Percentiles rank a stretch among this genome's conserved stretches.
These are phyloP conservation scores for Colletotrichum abscissum DNA, from an alignment of 2,329 filamentous ascomycete genomes.

Conservation along the genomic window DNA sequence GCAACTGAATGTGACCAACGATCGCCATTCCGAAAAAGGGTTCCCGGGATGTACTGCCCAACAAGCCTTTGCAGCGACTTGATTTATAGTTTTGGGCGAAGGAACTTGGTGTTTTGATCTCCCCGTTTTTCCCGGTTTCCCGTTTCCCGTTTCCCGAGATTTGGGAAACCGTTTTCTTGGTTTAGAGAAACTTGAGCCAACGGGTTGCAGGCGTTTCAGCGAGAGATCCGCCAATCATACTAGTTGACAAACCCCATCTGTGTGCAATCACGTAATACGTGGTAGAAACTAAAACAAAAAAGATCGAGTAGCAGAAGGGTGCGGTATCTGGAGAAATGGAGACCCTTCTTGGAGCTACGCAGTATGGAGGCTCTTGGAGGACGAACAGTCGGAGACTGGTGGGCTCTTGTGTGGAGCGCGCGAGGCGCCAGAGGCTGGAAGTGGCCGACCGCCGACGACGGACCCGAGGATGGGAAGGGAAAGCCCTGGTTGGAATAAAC, in stretches of 20 bases:
- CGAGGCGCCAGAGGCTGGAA: background rate
- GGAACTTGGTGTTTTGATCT: background rate
- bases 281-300: conserved; percentile 4
- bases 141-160: background rate
- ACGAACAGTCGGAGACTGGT: background rate
- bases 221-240: background rate
- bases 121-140: background rate
- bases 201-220: background rate
- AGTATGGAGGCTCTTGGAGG: background rate
- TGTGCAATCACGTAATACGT: conserved; percentile 3
- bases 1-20: background rate
- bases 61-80: conserved; percentile 24
- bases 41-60: conserved; percentile 4
- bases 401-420: background rate
- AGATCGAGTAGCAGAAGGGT: background rate
- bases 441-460: conserved; percentile 9
- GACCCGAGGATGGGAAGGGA: conserved; percentile 1
- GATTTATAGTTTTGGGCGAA: conserved; percentile 26
- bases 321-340: conserved; percentile 11
- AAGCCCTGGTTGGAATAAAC: conserved; percentile 9
- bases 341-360: background rate
- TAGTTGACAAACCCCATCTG: background rate
- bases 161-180: background rate
- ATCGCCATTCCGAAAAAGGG: background rate
- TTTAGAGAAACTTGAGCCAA: background rate